Evolutionary conservation across 306 rosid genomes (phyloP).

Genomic region (Neltuma alba): DNA sequence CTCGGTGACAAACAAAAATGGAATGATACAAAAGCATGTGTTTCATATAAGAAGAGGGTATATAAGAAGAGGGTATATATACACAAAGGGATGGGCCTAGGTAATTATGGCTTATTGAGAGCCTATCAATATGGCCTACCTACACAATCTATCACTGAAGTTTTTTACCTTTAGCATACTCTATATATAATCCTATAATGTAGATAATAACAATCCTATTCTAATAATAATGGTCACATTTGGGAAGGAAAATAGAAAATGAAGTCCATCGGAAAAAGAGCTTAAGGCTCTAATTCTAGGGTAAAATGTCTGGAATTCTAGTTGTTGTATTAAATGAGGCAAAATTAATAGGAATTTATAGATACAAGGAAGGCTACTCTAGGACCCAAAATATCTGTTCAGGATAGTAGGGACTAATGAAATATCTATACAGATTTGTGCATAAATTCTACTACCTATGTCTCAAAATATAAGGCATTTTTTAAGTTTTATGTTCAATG

Average conservation of each 20-base stretch:
- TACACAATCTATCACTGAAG: no score
- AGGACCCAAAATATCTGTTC: background rate
- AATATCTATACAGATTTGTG: background rate
- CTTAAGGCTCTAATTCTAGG: background rate
- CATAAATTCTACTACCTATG: background rate
- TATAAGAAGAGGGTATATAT: no score
- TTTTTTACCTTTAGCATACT: no score
- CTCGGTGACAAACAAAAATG: no score
- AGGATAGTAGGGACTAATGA: background rate
- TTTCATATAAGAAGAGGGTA: no score
- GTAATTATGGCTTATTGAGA: no score
- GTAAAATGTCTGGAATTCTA: background rate
- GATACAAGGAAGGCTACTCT: background rate
- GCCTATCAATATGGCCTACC: no score
- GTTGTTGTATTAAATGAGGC: background rate
- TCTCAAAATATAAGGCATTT: background rate
- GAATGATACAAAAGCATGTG: no score
- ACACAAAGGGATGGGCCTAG: no score
- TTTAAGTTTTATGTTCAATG: background rate
- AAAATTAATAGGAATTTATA: background rate
- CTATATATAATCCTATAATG: no score
- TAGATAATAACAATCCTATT: background rate
- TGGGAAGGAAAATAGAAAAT: background rate
- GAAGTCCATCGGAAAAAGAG: background rate
- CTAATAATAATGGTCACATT: background rate